Conservation (phyloP, 108 stramenopile species). For the Stephanodiscus triporus region DNA sequence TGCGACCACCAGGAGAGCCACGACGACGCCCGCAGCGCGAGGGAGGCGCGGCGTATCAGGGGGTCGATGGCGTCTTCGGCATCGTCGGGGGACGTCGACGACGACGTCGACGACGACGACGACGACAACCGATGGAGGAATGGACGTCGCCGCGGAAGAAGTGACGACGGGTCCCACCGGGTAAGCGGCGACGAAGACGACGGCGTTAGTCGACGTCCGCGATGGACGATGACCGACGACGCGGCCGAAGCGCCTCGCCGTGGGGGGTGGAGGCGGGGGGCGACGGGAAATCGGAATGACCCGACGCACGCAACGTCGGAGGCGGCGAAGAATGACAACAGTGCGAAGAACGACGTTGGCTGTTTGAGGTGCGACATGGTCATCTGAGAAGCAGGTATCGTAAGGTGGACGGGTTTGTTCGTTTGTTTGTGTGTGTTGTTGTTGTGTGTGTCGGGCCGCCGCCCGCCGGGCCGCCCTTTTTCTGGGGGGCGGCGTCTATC, state of each 20-base stretch:
- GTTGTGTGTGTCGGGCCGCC: no score
- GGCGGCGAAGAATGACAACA: background rate
- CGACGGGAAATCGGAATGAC: background rate
- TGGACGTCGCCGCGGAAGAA: background rate
- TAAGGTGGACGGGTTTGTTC: no score
- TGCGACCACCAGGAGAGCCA: constrained; percentile 93
- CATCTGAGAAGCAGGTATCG: background rate
- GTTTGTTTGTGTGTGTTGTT: no score
- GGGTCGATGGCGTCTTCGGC: no score
- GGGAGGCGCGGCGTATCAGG: constrained; percentile 43
- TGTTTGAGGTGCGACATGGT: background rate
- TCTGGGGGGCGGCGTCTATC: no score
- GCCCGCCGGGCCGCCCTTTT: no score
- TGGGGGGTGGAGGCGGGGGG: no score
- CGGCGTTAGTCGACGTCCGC: background rate
- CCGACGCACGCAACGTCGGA: background rate
- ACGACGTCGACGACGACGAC: background rate
- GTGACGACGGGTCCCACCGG: background rate
- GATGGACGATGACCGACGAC: background rate
- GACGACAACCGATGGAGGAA: background rate
- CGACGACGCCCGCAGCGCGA: constrained; percentile 49
- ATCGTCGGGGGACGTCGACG: background rate
- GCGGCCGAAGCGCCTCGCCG: no score
- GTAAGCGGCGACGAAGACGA: background rate
- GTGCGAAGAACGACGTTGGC: background rate